Evolutionary conservation across 2,329 filamentous ascomycete species (phyloP).

Genomic region (Emergomyces pasteurianus): DNA sequence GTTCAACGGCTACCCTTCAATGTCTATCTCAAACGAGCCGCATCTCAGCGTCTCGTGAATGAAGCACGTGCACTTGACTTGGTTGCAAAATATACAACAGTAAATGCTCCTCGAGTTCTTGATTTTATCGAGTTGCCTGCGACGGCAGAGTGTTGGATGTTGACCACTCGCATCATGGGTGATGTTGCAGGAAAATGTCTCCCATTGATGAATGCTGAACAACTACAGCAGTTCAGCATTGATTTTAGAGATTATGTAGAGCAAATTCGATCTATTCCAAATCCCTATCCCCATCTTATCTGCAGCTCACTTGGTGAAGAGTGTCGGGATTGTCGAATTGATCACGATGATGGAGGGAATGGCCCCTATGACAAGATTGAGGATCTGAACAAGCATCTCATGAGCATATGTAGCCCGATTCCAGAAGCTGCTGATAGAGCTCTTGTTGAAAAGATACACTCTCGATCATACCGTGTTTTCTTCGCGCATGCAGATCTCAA

Average conservation of each 20-base stretch:
- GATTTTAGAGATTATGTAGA: conserved; percentile 5
- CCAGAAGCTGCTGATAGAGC: conserved; percentile 4
- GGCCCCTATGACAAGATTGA: conserved; percentile 2
- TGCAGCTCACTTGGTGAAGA: conserved; percentile 4
- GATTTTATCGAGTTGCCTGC: conserved; percentile 5
- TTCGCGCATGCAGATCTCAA: too few species aligned
- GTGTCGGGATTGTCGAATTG: conserved; percentile 6
- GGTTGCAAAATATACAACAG: not conserved
- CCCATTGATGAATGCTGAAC: conserved; percentile 1
- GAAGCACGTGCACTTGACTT: not conserved
- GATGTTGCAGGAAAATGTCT: conserved; percentile 7
- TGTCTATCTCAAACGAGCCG: conserved; percentile 5
- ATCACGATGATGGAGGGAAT: conserved; percentile 1
- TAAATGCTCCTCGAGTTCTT: conserved; percentile 4
- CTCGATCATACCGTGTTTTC: too few species aligned
- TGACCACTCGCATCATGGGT: conserved; percentile 4
- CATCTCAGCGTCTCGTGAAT: not conserved
- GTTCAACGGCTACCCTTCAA: conserved; percentile 7
- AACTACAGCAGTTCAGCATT: conserved; percentile 4
- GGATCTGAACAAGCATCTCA: conserved; percentile 5
- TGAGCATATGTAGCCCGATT: conserved; percentile 3
- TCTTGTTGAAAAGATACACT: not conserved
- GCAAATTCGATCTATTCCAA: conserved; percentile 5
- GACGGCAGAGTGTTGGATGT: conserved; percentile 3
- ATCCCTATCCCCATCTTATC: conserved; percentile 6